These are phyloP conservation scores for Tetrastigma voinierianum DNA, from an alignment of 164 flowering plant genomes.

Conservation along the genomic window DNA sequence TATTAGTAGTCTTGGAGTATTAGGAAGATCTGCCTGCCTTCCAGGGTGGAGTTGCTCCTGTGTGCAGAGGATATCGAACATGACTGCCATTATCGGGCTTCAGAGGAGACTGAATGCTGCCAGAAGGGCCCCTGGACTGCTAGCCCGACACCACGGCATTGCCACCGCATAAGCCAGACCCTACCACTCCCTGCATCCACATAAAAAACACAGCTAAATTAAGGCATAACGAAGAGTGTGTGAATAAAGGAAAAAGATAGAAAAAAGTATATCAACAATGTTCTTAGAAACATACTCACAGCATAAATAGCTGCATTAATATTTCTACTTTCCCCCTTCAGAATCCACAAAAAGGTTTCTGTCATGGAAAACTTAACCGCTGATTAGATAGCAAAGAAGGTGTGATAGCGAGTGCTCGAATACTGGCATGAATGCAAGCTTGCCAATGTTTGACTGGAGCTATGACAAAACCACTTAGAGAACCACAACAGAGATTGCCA, in stretches of 20 bases:
- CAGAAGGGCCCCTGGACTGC: constrained; percentile 80
- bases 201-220: not conserved
- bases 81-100: constrained; percentile 59
- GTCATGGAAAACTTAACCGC: constrained; percentile 32
- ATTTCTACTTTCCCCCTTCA: constrained; percentile 53
- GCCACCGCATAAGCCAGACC: constrained; percentile 79
- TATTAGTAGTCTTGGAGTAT: not conserved
- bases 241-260: not conserved
- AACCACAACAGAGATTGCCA: constrained; percentile 71
- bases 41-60: constrained; percentile 71
- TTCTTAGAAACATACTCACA: constrained; percentile 39
- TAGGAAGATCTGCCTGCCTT: constrained; percentile 31
- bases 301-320: constrained; percentile 49
- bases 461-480: constrained; percentile 81
- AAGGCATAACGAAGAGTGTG: not conserved
- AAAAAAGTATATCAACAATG: not conserved
- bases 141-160: constrained; percentile 92
- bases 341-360: constrained; percentile 48
- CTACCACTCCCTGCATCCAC: constrained; percentile 48
- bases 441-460: constrained; percentile 56
- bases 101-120: constrained; percentile 88
- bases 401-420: constrained; percentile 68
- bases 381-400: constrained; percentile 62
- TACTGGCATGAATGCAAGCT: constrained; percentile 59
- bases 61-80: constrained; percentile 58